Evolutionary conservation across 257 asterid genomes (phyloP).

Genomic region (Plectranthus barbatus): DNA sequence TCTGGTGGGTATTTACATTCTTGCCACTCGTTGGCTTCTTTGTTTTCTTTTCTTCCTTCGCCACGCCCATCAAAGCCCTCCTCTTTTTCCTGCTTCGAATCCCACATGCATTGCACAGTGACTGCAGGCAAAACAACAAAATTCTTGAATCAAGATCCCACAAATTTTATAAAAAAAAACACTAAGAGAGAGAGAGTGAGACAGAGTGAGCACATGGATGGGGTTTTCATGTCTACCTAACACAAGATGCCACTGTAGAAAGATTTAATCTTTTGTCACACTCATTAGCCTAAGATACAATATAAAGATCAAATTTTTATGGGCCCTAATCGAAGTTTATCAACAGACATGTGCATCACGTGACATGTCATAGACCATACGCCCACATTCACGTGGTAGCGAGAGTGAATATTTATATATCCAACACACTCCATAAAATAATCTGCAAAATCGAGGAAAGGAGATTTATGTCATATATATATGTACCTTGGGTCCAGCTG

Average conservation of each 20-base stretch:
- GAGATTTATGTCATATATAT: too few relatives aligned
- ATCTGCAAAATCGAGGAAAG: background rate
- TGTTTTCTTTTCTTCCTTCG: slow-evolving; percentile 59
- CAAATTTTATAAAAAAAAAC: background rate
- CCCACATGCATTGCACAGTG: slow-evolving; percentile 96
- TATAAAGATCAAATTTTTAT: background rate
- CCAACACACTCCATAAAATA: background rate
- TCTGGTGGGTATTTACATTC: slow-evolving; percentile 10
- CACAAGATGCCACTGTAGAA: background rate
- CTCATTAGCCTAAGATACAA: background rate
- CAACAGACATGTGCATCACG: slow-evolving; percentile 13
- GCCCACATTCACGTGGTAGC: background rate
- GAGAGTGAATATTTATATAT: background rate
- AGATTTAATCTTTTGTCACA: background rate
- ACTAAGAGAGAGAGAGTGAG: too few relatives aligned
- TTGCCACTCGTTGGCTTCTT: slow-evolving; percentile 40
- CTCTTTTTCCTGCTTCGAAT: slow-evolving; percentile 87
- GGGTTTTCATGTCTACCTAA: background rate
- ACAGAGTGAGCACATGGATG: slow-evolving; percentile 13
- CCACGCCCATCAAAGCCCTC: slow-evolving; percentile 65
- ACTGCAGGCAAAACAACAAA: slow-evolving; percentile 41
- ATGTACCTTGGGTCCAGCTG: slow-evolving; percentile 92
- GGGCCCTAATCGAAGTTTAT: background rate
- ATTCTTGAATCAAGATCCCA: background rate
- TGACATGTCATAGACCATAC: background rate